Conservation (phyloP, 345 rosid species). For the Geranium rotundifolium region DNA sequence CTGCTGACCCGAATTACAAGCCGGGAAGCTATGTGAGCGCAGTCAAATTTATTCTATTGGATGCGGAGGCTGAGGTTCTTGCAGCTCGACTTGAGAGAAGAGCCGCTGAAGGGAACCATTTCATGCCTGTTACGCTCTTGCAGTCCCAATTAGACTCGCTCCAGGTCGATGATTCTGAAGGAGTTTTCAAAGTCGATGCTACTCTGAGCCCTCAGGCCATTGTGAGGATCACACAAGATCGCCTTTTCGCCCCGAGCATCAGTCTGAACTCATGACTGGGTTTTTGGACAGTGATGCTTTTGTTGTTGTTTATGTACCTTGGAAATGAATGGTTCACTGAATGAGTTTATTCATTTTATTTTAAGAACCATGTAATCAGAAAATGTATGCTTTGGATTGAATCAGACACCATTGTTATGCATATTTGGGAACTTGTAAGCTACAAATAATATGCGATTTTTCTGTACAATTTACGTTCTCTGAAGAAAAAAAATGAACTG, state of each 20-base stretch:
- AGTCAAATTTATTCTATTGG: slow-evolving; percentile 55
- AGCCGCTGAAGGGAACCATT: slow-evolving; percentile 60
- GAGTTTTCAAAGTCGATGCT: slow-evolving; percentile 47
- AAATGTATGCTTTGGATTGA: too few relatives aligned
- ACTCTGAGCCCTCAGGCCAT: slow-evolving; percentile 34
- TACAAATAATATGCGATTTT: too few relatives aligned
- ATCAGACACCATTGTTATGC: too few relatives aligned
- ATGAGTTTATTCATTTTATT: too few relatives aligned
- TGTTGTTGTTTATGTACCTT: background rate
- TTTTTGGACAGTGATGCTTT: background rate
- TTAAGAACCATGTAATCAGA: too few relatives aligned
- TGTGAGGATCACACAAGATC: slow-evolving; percentile 14
- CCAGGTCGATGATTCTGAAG: slow-evolving; percentile 50
- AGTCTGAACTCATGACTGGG: background rate
- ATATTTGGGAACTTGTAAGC: too few relatives aligned
- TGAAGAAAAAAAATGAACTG: too few relatives aligned
- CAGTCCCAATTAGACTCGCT: slow-evolving; percentile 74
- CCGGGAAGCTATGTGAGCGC: slow-evolving; percentile 23
- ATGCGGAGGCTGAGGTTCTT: slow-evolving; percentile 44
- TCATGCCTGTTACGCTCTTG: slow-evolving; percentile 68
- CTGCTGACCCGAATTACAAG: slow-evolving; percentile 41
- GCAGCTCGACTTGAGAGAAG: slow-evolving; percentile 40
- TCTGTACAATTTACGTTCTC: too few relatives aligned
- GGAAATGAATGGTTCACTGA: background rate
- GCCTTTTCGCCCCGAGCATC: background rate